These are phyloP conservation scores for Nyctanthes arbortristis DNA, from an alignment of 257 asterid species.

Conservation along the genomic window DNA sequence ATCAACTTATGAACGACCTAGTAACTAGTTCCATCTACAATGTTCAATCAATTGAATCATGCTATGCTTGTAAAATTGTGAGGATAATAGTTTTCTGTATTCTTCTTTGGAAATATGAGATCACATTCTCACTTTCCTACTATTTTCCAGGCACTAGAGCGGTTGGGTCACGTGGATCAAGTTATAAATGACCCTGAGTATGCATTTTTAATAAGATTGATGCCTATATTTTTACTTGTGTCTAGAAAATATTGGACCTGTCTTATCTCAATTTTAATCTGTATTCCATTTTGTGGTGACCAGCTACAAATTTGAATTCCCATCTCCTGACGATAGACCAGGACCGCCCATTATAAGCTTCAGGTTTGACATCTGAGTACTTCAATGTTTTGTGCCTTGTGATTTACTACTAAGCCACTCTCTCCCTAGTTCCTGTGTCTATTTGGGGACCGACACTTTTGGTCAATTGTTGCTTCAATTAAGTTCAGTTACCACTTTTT, in stretches of 20 bases:
- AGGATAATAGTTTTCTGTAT: not conserved
- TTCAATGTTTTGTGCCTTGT: slow-evolving; percentile 14
- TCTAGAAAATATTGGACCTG: slow-evolving; percentile 4
- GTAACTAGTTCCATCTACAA: not conserved
- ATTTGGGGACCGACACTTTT: not conserved
- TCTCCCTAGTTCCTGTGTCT: slow-evolving; percentile 12
- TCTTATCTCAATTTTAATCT: slow-evolving; percentile 19
- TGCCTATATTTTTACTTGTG: not conserved
- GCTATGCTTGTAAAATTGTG: not conserved
- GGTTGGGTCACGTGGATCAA: slow-evolving; percentile 85
- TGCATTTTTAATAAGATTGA: slow-evolving; percentile 24
- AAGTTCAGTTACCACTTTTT: not conserved
- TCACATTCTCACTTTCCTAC: slow-evolving; percentile 14
- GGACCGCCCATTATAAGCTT: slow-evolving; percentile 97
- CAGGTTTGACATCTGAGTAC: slow-evolving; percentile 56
- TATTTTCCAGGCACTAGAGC: slow-evolving; percentile 80
- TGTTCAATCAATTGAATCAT: not conserved
- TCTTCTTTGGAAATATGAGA: not conserved
- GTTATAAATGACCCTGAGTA: slow-evolving; percentile 97
- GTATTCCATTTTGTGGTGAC: slow-evolving; percentile 26
- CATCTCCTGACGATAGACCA: slow-evolving; percentile 98
- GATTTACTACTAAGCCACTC: not conserved
- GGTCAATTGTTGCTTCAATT: not conserved
- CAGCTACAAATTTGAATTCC: slow-evolving; percentile 98
- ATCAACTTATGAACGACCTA: slow-evolving; percentile 8